A percentile compares a stretch with the other conserved stretches of the same genome.
Evolutionary conservation across 2,329 filamentous ascomycete genomes (phyloP).

Genomic region (Cladosporium sp.): DNA sequence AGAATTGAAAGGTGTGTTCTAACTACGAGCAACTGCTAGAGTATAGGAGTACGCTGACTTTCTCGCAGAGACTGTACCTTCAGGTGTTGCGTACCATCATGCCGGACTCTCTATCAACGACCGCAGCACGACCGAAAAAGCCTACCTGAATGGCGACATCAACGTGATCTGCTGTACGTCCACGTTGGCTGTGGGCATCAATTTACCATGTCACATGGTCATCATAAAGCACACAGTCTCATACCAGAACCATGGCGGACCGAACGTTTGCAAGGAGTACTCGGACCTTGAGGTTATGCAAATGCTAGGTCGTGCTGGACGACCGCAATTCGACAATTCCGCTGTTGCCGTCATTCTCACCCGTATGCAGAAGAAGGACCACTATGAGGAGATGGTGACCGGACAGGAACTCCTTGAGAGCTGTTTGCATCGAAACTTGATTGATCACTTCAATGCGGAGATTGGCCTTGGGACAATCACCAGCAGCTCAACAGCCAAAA

Average conservation of each 20-base stretch:
- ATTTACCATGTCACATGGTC: constrained; percentile 76
- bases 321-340: constrained; percentile 75
- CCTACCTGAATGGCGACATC: constrained; percentile 66
- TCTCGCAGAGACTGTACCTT: constrained; percentile 38
- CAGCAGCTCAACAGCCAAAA: constrained; percentile 59
- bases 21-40: neutral
- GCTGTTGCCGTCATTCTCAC: constrained; percentile 79
- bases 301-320: constrained; percentile 79
- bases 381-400: constrained; percentile 69
- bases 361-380: constrained; percentile 54
- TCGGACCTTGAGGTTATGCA: constrained; percentile 84
- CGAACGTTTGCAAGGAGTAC: constrained; percentile 55
- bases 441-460: constrained; percentile 81
- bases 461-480: constrained; percentile 70
- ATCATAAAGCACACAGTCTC: constrained; percentile 74
- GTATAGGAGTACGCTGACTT: constrained; percentile 19
- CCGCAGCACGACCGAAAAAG: constrained; percentile 60
- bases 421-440: constrained; percentile 69
- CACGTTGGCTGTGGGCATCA: constrained; percentile 77
- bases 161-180: constrained; percentile 82
- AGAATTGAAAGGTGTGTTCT: constrained; percentile 53
- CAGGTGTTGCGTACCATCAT: constrained; percentile 77
- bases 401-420: constrained; percentile 73
- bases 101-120: constrained; percentile 65
- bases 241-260: constrained; percentile 48